Conservation (phyloP, 1,139 yeast species). For the Diutina siamensis region DNA sequence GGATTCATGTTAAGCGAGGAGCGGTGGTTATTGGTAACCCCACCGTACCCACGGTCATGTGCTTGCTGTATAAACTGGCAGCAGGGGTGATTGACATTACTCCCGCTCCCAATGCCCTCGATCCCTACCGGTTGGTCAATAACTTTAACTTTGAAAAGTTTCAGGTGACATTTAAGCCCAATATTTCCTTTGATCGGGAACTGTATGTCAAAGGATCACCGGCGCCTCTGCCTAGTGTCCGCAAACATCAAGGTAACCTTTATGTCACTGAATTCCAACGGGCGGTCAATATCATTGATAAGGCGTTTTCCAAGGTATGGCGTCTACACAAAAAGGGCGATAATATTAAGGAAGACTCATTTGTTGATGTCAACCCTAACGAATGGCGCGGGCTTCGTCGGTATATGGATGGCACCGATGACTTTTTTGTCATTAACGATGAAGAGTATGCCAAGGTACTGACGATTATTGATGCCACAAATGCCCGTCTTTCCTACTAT, state of each 20-base stretch:
- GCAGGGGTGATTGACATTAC: slow-evolving; percentile 51
- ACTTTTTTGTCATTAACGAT: slow-evolving; percentile 9
- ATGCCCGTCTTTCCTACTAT: slow-evolving; percentile 43
- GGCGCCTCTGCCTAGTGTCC: background rate
- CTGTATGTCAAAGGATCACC: slow-evolving; percentile 6
- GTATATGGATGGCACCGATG: slow-evolving; percentile 25
- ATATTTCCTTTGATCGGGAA: slow-evolving; percentile 39
- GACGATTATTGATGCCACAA: slow-evolving; percentile 55
- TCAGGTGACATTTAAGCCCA: slow-evolving; percentile 54
- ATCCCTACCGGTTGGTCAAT: slow-evolving; percentile 37
- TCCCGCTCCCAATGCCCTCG: slow-evolving; percentile 37
- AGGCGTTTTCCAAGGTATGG: background rate
- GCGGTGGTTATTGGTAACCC: slow-evolving; percentile 72
- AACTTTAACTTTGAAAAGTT: slow-evolving; percentile 38
- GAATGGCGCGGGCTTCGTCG: slow-evolving; percentile 34
- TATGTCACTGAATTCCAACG: background rate
- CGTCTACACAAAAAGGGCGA: background rate
- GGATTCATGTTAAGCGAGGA: slow-evolving; percentile 48
- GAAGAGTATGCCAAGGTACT: slow-evolving; percentile 80
- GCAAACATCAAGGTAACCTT: background rate
- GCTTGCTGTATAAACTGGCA: slow-evolving; percentile 46
- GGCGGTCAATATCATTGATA: background rate
- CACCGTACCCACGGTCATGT: slow-evolving; percentile 61
- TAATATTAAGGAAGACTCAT: background rate
- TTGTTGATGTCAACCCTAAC: background rate